Evolutionary conservation across 2,329 filamentous ascomycete species (phyloP).

Genomic region (Truncatella angustata): DNA sequence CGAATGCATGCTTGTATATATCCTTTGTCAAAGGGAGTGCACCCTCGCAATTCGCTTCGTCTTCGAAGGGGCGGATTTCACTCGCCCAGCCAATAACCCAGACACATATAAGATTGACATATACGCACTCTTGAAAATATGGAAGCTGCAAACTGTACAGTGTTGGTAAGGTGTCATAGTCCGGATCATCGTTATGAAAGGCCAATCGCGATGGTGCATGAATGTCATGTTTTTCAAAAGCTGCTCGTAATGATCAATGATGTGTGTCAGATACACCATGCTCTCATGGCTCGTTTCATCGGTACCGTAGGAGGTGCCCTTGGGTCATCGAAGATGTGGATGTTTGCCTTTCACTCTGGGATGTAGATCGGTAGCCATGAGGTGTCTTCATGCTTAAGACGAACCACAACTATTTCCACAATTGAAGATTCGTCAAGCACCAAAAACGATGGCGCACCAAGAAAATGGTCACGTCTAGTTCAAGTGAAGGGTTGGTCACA

Average conservation of each 20-base stretch:
- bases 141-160: conserved; percentile 47
- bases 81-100: conserved; percentile 55
- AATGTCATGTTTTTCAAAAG: conserved; percentile 43
- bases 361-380: conserved; percentile 37
- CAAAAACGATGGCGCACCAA: too few species aligned
- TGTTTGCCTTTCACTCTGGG: conserved; percentile 47
- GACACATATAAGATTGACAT: conserved; percentile 60
- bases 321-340: conserved; percentile 54
- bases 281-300: conserved; percentile 50
- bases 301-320: conserved; percentile 45
- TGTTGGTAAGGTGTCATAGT: conserved; percentile 52
- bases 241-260: conserved; percentile 47
- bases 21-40: conserved; percentile 37
- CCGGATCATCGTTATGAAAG: conserved; percentile 54
- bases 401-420: conserved; percentile 33
- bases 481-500: too few species aligned
- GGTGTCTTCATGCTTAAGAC: conserved; percentile 27
- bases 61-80: conserved; percentile 41
- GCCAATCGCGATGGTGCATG: conserved; percentile 47
- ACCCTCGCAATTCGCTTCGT: conserved; percentile 34
- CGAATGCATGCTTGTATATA: conserved; percentile 40
- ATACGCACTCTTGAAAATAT: conserved; percentile 52
- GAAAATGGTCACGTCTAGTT: too few species aligned
- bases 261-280: conserved; percentile 52
- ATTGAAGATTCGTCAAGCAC: too few species aligned